A percentile compares a stretch with the other conserved stretches of the same genome.
phyloP scores from a whole-genome alignment of 208 protist species.

The Crithidia brevicula region DNA sequence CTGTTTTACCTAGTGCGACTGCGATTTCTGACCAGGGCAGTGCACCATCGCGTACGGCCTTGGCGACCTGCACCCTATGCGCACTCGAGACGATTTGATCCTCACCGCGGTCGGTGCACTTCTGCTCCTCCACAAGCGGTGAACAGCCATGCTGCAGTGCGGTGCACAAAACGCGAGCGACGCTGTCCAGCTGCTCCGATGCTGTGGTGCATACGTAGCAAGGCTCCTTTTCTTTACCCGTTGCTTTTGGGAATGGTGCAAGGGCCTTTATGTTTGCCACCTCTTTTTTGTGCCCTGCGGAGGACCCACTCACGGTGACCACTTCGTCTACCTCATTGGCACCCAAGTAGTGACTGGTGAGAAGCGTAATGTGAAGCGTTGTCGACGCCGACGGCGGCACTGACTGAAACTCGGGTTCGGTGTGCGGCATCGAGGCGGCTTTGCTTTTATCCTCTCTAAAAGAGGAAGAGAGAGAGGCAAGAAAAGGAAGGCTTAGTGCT shows the following conservation, averaged over 20 bases:
- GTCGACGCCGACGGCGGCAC: neutral
- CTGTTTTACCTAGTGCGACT: neutral
- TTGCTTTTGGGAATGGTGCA: neutral
- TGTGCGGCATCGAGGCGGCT: too few species aligned
- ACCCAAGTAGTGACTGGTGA: constrained; percentile 27
- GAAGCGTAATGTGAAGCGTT: constrained; percentile 29
- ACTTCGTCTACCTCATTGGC: constrained; percentile 3
- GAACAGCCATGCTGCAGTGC: constrained; percentile 1
- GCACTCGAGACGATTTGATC: neutral
- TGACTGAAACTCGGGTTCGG: too few species aligned
- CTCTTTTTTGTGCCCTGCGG: neutral
- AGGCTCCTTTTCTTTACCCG: constrained; percentile 8
- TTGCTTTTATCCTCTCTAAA: too few species aligned
- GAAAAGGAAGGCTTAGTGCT: too few species aligned
- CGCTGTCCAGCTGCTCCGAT: constrained; percentile 31
- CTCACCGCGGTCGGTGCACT: neutral
- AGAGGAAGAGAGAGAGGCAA: too few species aligned
- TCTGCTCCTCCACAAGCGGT: neutral
- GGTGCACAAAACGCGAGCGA: constrained; percentile 25
- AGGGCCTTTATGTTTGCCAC: constrained; percentile 4
- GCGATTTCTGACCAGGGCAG: constrained; percentile 18
- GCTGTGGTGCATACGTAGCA: constrained; percentile 21
- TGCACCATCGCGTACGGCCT: constrained; percentile 27
- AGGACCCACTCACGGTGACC: neutral
- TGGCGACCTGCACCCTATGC: constrained; percentile 17